phyloP scores from a whole-genome alignment of 805 yeast species.

The Starmerella apicola region DNA sequence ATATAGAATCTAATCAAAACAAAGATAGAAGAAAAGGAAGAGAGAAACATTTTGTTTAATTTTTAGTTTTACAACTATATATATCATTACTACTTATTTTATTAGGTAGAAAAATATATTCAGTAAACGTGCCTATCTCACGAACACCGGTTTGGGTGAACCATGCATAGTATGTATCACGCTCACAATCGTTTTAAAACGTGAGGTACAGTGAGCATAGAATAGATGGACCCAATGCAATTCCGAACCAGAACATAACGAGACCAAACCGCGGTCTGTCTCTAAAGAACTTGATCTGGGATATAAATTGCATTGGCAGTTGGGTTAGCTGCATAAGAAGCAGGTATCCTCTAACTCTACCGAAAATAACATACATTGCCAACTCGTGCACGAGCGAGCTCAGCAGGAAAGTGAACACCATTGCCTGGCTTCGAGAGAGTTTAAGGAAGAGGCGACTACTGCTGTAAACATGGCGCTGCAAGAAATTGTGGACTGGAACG shows the following conservation, averaged over 20 bases:
- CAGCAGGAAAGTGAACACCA: constrained; percentile 45
- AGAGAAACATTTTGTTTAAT: too few relatives aligned
- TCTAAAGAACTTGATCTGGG: constrained; percentile 46
- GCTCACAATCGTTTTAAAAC: constrained; percentile 38
- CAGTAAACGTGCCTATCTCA: too few relatives aligned
- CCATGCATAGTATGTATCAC: too few relatives aligned
- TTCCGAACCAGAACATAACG: constrained; percentile 81
- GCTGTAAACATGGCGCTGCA: constrained; percentile 88
- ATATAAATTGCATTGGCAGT: constrained; percentile 59
- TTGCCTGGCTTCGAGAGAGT: constrained; percentile 54
- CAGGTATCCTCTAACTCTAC: constrained; percentile 67
- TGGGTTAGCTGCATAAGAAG: constrained; percentile 77
- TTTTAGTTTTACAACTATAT: too few relatives aligned
- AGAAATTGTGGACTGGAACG: constrained; percentile 78
- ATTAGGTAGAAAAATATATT: too few relatives aligned
- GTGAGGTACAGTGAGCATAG: constrained; percentile 75
- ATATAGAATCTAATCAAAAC: too few relatives aligned
- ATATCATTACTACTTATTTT: too few relatives aligned
- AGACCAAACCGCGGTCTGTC: constrained; percentile 56
- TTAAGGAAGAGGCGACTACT: constrained; percentile 68
- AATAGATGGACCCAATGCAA: constrained; percentile 78
- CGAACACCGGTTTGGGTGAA: too few relatives aligned
- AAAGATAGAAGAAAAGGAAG: too few relatives aligned
- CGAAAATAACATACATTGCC: constrained; percentile 81
- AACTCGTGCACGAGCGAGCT: constrained; percentile 81